Percentiles rank a stretch among this genome's conserved stretches.
phyloP scores from a whole-genome alignment of 2,329 filamentous ascomycete species.

The Triangularia verruculosa region DNA sequence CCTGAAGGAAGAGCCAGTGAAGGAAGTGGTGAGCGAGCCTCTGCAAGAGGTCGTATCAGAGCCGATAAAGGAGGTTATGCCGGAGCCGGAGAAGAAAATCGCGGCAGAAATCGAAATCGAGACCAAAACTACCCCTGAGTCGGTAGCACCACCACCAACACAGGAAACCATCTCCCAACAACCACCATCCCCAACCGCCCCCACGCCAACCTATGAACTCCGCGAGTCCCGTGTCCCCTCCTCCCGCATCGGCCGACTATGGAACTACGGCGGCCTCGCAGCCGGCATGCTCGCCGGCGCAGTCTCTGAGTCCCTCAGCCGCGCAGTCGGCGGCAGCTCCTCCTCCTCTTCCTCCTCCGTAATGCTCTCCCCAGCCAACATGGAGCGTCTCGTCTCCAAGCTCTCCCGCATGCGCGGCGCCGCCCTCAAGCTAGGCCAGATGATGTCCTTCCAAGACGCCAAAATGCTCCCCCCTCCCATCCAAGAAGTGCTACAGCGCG shows the following conservation, averaged over 20 bases:
- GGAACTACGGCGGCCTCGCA: slow-evolving; percentile 92
- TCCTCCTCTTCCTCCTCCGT: slow-evolving; percentile 74
- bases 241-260: slow-evolving; percentile 79
- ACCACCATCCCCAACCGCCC: slow-evolving; percentile 4
- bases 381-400: slow-evolving; percentile 89
- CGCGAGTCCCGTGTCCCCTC: slow-evolving; percentile 88
- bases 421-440: slow-evolving; percentile 94
- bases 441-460: slow-evolving; percentile 97
- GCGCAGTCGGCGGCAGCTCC: slow-evolving; percentile 67
- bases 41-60: not conserved
- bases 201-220: slow-evolving; percentile 59
- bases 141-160: not conserved
- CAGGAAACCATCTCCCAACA: slow-evolving; percentile 19
- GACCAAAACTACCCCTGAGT: not conserved
- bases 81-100: not conserved
- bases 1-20: not conserved
- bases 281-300: slow-evolving; percentile 95
- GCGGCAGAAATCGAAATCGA: not conserved
- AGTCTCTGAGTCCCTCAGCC: slow-evolving; percentile 77
- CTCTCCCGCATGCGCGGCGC: slow-evolving; percentile 95
- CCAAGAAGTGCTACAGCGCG: slow-evolving; percentile 84
- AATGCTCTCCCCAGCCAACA: slow-evolving; percentile 83
- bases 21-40: not conserved
- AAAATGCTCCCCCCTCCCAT: slow-evolving; percentile 90
- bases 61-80: not conserved